Base-by-base conservation (phyloP, 768 basidiomycete species). In the Phaeotremella skinneri region DNA sequence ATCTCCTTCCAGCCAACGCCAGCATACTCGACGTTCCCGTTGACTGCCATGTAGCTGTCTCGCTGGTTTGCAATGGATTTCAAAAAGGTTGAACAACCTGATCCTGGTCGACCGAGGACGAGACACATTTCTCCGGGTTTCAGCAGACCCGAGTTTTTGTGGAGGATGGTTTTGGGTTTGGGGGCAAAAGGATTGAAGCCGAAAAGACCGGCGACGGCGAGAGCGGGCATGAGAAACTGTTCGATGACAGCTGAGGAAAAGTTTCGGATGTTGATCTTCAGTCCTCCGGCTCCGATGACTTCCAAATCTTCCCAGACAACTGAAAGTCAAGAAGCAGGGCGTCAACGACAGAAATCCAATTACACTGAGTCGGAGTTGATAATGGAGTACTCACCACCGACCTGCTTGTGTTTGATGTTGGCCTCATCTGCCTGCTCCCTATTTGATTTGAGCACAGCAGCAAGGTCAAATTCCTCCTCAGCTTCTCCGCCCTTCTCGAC, bases 31-130 rank as follows among this genome's bases (percentile, higher is more conserved):
- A 91, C 82, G 0, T 86, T 80, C 25, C 91, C 91, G 31, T 84
- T 76, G 20, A 93, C 82, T 1, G 79, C 70, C 56, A 88, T 81
- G 66, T 82, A 93, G 59, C 87, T 87, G 2, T 80, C 79, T 0
- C 85, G 83, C 62, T 85, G 84, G 70, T 92, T 91, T 17, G 91
- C 82, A 49, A 94, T 82, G 0, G 83, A 82, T 75, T 91, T 91
- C 54, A 96, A 83, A 49, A 96, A 81, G 0, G 91, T 90, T 27
- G 83, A 85, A 73, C 91, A 93, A 2, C 91, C 91, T 0, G 89
- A 85, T 14, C 88, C 88, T 0, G 91, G 91, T 29, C 89, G 82
- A 23, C 91, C 91, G 25, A 92, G 82, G 11, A 91, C 90, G 16
- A 93, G 67, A 63, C 68, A 71, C 85, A 87, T 87, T 63, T 87